Evolutionary conservation across 306 rosid species (phyloP).

Genomic region (Dalbergia oliveri): DNA sequence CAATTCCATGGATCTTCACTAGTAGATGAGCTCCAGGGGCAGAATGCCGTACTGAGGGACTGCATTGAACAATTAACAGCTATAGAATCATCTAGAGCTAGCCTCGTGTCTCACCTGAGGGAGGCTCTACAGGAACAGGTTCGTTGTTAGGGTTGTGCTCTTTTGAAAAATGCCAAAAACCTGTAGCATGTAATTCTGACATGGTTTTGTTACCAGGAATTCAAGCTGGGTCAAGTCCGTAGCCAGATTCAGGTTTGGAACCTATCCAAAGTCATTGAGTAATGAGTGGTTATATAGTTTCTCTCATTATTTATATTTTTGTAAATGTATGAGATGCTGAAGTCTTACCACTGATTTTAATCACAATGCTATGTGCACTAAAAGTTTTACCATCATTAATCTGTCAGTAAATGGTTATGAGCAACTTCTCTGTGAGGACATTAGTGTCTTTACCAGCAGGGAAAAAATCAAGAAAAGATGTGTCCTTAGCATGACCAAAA

Average conservation of each 20-base stretch:
- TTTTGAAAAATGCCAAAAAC: conserved; percentile 3
- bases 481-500: background rate
- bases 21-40: conserved; percentile 82
- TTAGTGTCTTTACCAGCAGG: background rate
- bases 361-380: background rate
- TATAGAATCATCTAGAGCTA: conserved; percentile 80
- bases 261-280: conserved; percentile 34
- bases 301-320: conserved; percentile 25
- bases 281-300: background rate
- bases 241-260: conserved; percentile 89
- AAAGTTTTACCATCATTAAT: background rate
- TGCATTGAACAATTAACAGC: conserved; percentile 83
- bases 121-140: conserved; percentile 98
- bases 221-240: conserved; percentile 87
- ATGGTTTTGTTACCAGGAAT: conserved; percentile 67
- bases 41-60: conserved; percentile 70
- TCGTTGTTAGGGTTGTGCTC: conserved; percentile 24
- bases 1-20: conserved; percentile 70
- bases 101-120: conserved; percentile 83
- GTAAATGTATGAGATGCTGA: conserved; percentile 16
- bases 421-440: background rate
- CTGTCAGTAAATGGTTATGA: background rate
- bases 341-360: background rate
- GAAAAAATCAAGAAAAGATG: background rate
- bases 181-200: conserved; percentile 45